Base-by-base conservation (phyloP, 2,329 filamentous ascomycete species). In the Fusarium sp. region DNA sequence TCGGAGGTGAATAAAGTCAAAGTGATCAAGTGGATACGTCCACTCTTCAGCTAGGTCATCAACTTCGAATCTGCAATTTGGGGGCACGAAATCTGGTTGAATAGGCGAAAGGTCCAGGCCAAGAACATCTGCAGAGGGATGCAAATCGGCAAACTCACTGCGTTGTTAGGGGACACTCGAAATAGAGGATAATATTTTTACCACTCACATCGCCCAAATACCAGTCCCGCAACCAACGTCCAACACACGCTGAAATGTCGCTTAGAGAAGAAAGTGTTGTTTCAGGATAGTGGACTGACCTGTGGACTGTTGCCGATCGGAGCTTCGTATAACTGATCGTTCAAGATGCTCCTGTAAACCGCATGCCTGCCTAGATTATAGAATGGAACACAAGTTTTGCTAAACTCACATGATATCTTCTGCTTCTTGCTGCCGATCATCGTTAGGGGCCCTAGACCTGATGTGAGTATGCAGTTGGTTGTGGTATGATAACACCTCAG, bases 61-160 rank as follows among this genome's bases (percentile, higher is more conserved):
- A 35, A 89, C 81, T 51, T 88, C 80, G 54, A 89, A 90, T 58
- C 83, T 81, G 49, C 88, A 85, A 66, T 90, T 90, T 13, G 81
- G 79, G 0, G 87, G 86, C 0, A 88, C 81, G 72, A 77, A 84
- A 13, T 76, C 76, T 3, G 85, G 84, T 57, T 88, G 85, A 12
- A 86, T 85, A 0, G 85, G 84, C 12, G 83, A 85, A 2, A 88
- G 76, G 63, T 88, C 85, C 3, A 83, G 82, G 9, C 85, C 85
- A 35, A 80, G 79, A 3, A 75, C 84, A 75, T 72, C 77, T 36
- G 74, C 79, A 48, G 78, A 71, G 19, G 82, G 81, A 49, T 82
- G 78, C 2, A 75, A 54, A 49, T 83, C 73, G 55, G 78, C 65
- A 22, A 68, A 68, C 65, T 67, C 76, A 40, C 63, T 68, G 6